These are phyloP conservation scores for Pichia sp. DNA, from an alignment of 1,139 yeast species.

Conservation along the genomic window DNA sequence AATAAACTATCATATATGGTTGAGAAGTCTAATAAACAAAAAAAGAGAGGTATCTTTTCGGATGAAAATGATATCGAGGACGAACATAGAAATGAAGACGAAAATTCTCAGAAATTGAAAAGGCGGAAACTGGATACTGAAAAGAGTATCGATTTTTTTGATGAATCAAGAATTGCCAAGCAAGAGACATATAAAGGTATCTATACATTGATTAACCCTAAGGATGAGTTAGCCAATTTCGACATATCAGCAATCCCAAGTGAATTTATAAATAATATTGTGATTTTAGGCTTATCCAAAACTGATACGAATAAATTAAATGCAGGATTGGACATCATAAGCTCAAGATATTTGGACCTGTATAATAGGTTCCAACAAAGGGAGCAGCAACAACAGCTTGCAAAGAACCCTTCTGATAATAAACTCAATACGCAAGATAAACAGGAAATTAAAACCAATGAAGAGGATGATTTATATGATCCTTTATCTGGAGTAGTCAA, in stretches of 20 bases:
- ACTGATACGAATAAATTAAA: constrained; percentile 51
- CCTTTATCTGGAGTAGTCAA: constrained; percentile 13
- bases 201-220: constrained; percentile 60
- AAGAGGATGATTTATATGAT: constrained; percentile 29
- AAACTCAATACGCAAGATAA: neutral
- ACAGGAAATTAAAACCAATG: constrained; percentile 21
- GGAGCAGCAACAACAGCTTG: neutral
- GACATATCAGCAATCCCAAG: constrained; percentile 68
- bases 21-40: constrained; percentile 26
- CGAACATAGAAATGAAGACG: constrained; percentile 19
- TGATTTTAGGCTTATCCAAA: constrained; percentile 55
- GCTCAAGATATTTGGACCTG: constrained; percentile 41
- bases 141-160: constrained; percentile 26
- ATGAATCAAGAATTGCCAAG: constrained; percentile 36
- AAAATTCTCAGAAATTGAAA: constrained; percentile 23
- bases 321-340: constrained; percentile 65
- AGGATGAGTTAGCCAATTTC: constrained; percentile 54
- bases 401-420: neutral
- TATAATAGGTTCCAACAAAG: constrained; percentile 5
- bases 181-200: constrained; percentile 38
- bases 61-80: constrained; percentile 25
- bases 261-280: constrained; percentile 60
- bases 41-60: constrained; percentile 26
- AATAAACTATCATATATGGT: constrained; percentile 30
- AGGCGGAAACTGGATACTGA: constrained; percentile 23